Conservation (phyloP, 2,329 filamentous ascomycete species). For the Colletotrichum shisoi region DNA sequence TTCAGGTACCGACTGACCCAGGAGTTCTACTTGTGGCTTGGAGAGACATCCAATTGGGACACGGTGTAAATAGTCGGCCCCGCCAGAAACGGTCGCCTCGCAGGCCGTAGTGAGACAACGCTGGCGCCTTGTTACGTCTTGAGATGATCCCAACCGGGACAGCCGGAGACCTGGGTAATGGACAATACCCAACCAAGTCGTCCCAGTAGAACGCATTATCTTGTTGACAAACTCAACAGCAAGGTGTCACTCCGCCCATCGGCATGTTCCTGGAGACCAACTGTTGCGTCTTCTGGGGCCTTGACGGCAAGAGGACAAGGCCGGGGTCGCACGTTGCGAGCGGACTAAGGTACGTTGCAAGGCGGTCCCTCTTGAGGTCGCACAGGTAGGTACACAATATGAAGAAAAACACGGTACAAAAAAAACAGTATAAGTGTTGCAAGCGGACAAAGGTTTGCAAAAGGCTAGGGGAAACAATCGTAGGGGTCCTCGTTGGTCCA, state of each 20-base stretch:
- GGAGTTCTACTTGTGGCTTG: background rate
- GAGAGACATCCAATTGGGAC: background rate
- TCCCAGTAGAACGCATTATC: background rate
- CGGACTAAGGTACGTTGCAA: conserved; percentile 18
- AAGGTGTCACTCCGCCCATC: conserved; percentile 8
- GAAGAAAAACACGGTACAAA: no score
- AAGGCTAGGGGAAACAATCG: conserved; percentile 1
- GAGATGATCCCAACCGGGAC: background rate
- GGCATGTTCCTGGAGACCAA: background rate
- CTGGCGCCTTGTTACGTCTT: background rate
- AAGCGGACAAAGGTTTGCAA: conserved; percentile 21
- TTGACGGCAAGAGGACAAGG: conserved; percentile 2
- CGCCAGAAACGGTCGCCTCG: background rate
- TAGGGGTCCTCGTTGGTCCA: conserved; percentile 22
- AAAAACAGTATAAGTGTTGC: no score
- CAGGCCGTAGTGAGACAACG: background rate
- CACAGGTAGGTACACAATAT: no score
- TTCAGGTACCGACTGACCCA: conserved; percentile 2
- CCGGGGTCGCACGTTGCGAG: conserved; percentile 1
- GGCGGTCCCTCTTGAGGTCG: no score
- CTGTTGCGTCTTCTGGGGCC: background rate
- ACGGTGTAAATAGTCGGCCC: conserved; percentile 3
- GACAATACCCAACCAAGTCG: conserved; percentile 8
- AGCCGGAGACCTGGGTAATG: conserved; percentile 9
- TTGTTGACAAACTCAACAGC: conserved; percentile 2